Conservation (phyloP, 1,139 yeast species). For the Pichia sp. region DNA sequence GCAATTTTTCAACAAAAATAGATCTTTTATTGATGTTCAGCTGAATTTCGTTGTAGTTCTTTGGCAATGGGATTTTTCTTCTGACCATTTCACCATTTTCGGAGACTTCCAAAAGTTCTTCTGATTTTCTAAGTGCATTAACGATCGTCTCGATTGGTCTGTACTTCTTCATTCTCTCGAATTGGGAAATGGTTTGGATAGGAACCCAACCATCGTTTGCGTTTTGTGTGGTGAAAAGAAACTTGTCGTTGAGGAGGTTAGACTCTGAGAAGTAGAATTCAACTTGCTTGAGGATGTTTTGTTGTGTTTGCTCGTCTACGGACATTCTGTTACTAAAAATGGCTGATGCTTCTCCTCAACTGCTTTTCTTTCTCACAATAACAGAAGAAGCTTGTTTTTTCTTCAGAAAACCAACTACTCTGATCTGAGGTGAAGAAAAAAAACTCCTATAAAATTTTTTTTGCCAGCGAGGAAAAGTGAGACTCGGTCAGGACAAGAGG, state of each 20-base stretch:
- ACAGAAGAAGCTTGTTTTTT: too few species aligned
- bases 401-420: neutral
- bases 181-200: conserved; percentile 80
- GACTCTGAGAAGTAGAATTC: conserved; percentile 95
- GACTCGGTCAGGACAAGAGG: neutral
- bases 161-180: conserved; percentile 92
- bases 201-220: conserved; percentile 97
- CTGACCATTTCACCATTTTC: conserved; percentile 80
- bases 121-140: conserved; percentile 67
- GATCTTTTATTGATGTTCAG: conserved; percentile 70
- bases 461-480: neutral
- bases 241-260: conserved; percentile 86
- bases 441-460: neutral
- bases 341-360: too few species aligned
- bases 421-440: neutral
- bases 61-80: conserved; percentile 72
- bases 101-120: conserved; percentile 68
- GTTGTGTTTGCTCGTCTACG: conserved; percentile 29
- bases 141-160: conserved; percentile 83
- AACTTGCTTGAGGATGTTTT: conserved; percentile 73
- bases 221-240: conserved; percentile 79
- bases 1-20: conserved; percentile 76
- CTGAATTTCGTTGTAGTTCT: conserved; percentile 58
- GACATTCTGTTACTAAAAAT: neutral
- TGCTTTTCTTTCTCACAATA: too few species aligned